Evolutionary conservation across 2,329 filamentous ascomycete genomes (phyloP), one percentile per base, ranked within the genome.

Genomic region (Colletotrichum sp.): DNA sequence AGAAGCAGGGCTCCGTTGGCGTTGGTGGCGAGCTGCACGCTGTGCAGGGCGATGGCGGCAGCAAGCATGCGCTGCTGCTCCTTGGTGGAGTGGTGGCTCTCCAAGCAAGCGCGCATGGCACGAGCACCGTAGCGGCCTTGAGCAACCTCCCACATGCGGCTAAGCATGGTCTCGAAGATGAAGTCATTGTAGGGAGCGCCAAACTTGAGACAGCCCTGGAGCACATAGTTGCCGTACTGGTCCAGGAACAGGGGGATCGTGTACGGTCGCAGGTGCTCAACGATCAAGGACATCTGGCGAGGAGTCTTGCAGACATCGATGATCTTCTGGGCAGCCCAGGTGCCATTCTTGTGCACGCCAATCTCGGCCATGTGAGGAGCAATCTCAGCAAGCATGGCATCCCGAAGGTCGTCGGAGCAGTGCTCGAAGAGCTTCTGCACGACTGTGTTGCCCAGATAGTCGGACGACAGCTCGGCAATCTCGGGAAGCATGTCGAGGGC

Each of bases 311-410:
- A 96, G 8, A 98, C 95, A 81, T 99, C 96, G 80, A 99, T 99
- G 82, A 99, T 99, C 90, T 99, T 99, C 86, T 99, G 97, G 2
- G 97, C 97, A 71, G 97, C 97, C 97, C 97, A 99, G 2, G 97
- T 99, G 78, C 97, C 97, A 82, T 99, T 99, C 91, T 99, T 99
- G 90, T 99, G 97, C 9, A 98, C 93, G 80, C 97, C 97, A 85
- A 99, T 98, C 86, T 99, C 96, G 30, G 96, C 96, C 83, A 99
- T 91, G 83, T 98, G 96, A 74, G 96, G 96, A 4, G 95, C 92
- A 81, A 99, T 98, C 82, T 96, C 93, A 16, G 88, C 86, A 74
- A 99, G 89, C 97, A 99, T 99, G 72, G 94, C 94, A 84, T 98
- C 96, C 80, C 98, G 96, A 57, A 96, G 92, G 57, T 92, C 89